phyloP scores from a whole-genome alignment of 2,329 filamentous ascomycete species.

The Phoma sp. region DNA sequence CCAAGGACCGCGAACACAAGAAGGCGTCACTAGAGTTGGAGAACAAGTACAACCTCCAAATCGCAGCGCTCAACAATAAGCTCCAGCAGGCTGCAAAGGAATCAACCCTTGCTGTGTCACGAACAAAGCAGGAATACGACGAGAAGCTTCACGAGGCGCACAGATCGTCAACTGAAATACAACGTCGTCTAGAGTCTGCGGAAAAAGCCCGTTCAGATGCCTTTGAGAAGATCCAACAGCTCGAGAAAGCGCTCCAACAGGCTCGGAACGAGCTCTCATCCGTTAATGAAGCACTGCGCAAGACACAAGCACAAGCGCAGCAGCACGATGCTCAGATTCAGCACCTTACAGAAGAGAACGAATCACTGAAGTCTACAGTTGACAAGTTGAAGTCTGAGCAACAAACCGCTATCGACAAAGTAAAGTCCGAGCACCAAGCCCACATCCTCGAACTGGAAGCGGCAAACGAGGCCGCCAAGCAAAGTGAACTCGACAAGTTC shows the following conservation, averaged over 20 bases:
- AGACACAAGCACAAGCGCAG: constrained; percentile 34
- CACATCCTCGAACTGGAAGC: constrained; percentile 10
- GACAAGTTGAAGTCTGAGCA: constrained; percentile 8
- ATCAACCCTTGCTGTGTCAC: constrained; percentile 31
- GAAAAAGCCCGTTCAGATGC: constrained; percentile 39
- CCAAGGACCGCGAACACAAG: constrained; percentile 50
- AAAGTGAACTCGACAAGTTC: constrained; percentile 12
- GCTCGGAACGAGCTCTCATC: constrained; percentile 37
- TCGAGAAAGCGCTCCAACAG: constrained; percentile 36
- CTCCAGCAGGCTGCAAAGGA: constrained; percentile 44
- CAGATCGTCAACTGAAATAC: constrained; percentile 33
- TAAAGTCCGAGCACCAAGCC: constrained; percentile 23
- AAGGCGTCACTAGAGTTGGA: constrained; percentile 52
- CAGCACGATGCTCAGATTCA: constrained; percentile 45
- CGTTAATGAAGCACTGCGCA: constrained; percentile 29
- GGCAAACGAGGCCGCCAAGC: constrained; percentile 9
- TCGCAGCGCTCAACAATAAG: constrained; percentile 46
- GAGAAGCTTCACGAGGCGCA: constrained; percentile 39
- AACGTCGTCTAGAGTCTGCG: constrained; percentile 34
- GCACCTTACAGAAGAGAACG: constrained; percentile 48
- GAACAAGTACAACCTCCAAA: constrained; percentile 56
- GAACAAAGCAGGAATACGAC: constrained; percentile 45
- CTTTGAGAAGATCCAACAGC: constrained; percentile 32
- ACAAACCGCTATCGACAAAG: constrained; percentile 8
- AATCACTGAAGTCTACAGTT: constrained; percentile 25